Conservation (phyloP, 805 yeast species). For the Lachancea lanzarotensis region DNA sequence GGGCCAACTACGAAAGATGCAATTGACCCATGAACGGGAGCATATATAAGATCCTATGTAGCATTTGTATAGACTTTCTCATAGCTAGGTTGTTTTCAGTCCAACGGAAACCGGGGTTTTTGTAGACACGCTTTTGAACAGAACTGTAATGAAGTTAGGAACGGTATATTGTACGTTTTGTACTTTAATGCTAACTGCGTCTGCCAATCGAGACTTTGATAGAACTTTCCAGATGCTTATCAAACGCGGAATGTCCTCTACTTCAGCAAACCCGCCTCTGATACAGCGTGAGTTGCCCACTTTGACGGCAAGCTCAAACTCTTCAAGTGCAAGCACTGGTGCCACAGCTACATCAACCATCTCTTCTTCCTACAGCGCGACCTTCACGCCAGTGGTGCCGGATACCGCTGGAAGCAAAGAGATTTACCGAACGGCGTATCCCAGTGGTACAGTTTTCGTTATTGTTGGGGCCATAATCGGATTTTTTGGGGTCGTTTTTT, state of each 20-base stretch:
- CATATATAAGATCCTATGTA: too few species aligned
- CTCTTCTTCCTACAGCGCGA: slow-evolving; percentile 8
- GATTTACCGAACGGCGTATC: slow-evolving; percentile 40
- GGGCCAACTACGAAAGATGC: not conserved
- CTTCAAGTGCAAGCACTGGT: not conserved
- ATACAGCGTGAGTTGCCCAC: not conserved
- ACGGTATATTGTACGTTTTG: not conserved
- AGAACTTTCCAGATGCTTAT: slow-evolving; percentile 1
- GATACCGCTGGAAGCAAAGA: slow-evolving; percentile 44
- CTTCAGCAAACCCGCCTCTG: not conserved
- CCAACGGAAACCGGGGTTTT: too few species aligned
- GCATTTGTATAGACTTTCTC: too few species aligned
- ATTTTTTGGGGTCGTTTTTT: slow-evolving; percentile 35
- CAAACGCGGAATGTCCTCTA: not conserved
- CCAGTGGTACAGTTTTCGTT: slow-evolving; percentile 71
- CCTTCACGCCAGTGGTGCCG: slow-evolving; percentile 21
- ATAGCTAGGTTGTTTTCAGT: too few species aligned
- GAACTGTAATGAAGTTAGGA: not conserved
- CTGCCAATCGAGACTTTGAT: slow-evolving; percentile 1
- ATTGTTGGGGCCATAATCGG: slow-evolving; percentile 67
- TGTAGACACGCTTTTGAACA: too few species aligned
- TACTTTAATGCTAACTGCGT: not conserved
- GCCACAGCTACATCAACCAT: not conserved
- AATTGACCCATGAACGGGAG: not conserved
- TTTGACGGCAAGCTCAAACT: not conserved